Conservation (phyloP, 2,329 filamentous ascomycete genomes). For the Colletotrichum sidae region DNA sequence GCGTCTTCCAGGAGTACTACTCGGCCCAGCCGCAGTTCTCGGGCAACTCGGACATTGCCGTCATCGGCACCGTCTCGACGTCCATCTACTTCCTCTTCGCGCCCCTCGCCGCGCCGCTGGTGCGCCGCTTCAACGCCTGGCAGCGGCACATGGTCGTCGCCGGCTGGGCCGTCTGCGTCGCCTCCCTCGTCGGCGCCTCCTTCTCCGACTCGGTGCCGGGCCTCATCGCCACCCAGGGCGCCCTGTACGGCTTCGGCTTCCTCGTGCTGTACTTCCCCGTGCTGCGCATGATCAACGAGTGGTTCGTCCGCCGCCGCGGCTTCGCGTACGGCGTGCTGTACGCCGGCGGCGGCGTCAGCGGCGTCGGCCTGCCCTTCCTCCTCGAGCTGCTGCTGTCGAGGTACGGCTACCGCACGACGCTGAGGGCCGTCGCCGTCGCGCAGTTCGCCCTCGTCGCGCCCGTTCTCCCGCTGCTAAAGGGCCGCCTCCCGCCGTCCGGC, state of each 20-base stretch:
- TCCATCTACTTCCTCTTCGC: constrained; percentile 42
- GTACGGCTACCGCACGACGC: constrained; percentile 54
- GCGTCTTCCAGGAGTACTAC: constrained; percentile 47
- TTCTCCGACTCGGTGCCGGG: constrained; percentile 40
- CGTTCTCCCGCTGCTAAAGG: constrained; percentile 53
- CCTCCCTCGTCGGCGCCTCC: constrained; percentile 30
- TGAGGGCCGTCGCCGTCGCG: constrained; percentile 53
- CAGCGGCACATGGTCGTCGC: constrained; percentile 27
- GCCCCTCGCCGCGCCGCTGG: constrained; percentile 40
- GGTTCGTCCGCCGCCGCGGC: constrained; percentile 59
- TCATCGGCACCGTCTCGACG: constrained; percentile 42
- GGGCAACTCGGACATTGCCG: constrained; percentile 39
- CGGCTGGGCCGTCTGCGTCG: constrained; percentile 14
- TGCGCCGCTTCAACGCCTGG: constrained; percentile 39
- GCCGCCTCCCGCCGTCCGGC: constrained; percentile 52
- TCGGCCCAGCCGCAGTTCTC: constrained; percentile 41
- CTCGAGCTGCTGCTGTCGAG: constrained; percentile 52
- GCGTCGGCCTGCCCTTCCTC: constrained; percentile 60
- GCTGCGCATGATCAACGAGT: constrained; percentile 56
- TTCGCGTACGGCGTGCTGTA: constrained; percentile 63
- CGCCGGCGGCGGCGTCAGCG: constrained; percentile 59
- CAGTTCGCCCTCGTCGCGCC: constrained; percentile 54
- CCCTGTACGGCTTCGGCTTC: constrained; percentile 47
- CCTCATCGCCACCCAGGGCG: constrained; percentile 43
- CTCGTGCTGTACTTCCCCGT: constrained; percentile 53